Evolutionary conservation across 495 filamentous ascomycete species (phyloP), one percentile per base, ranked within the genome.

Genomic region (Penicillium cinerascens): DNA sequence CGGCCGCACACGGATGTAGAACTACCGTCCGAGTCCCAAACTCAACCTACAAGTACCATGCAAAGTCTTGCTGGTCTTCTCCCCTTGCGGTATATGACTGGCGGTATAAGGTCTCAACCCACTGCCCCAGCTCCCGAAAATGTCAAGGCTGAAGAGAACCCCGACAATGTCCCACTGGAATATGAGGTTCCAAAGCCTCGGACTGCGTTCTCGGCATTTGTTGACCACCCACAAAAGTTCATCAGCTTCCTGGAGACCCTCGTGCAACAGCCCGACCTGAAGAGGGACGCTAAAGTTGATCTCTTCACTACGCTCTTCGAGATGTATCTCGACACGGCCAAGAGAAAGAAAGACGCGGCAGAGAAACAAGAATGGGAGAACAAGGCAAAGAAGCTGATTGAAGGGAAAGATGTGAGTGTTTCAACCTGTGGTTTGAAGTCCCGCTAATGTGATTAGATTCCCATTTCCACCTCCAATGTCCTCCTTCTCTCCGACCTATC

Each of bases 221-320:
- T 97, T 43, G 92, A 96, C 61, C 91, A 97, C 59, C 83, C 93
- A 0, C 80, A 87, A 48, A 82, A 96, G 57, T 97, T 98, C 63
- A 88, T 96, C 45, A 73, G 82, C 10, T 98, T 98, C 62, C 74
- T 98, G 1, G 93, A 98, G 72, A 87, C 87, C 20, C 92, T 85
- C 46, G 81, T 88, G 6, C 78, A 82, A 51, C 80, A 87, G 54
- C 78, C 86, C 6, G 70, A 82, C 20, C 68, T 93, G 4, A 83
- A 80, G 21, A 74, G 88, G 44, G 74, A 80, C 44, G 88, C 96
- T 57, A 87, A 84, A 58, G 77, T 82, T 6, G 95, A 97, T 67
- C 82, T 98, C 37, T 92, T 92, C 68, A 97, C 93, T 1, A 96
- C 93, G 0, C 70, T 98, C 25, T 97, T 98, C 65, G 93, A 98